Percentiles rank a stretch among this genome's conserved stretches.
phyloP scores from a whole-genome alignment of 2,329 filamentous ascomycete species.

The Rosellinia necatrix region DNA sequence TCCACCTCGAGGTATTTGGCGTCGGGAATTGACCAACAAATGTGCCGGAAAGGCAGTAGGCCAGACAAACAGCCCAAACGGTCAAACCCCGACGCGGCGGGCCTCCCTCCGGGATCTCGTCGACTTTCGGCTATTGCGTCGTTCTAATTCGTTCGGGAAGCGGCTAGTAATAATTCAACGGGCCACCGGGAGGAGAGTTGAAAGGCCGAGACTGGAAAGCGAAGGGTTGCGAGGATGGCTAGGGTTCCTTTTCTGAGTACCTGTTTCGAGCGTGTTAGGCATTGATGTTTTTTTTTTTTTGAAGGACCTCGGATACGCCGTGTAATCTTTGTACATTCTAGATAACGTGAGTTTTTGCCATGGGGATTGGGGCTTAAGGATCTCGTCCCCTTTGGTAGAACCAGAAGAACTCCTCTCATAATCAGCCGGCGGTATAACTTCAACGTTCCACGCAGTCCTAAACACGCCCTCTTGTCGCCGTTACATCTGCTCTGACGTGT shows the following conservation, averaged over 20 bases:
- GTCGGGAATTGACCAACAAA: conserved; percentile 41
- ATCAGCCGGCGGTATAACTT: not conserved
- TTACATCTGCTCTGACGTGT: not conserved
- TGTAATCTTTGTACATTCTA: conserved; percentile 13
- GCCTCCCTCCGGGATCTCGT: not conserved
- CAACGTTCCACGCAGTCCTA: not conserved
- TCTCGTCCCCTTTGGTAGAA: conserved; percentile 9
- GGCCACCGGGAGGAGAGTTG: not conserved
- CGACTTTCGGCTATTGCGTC: not conserved
- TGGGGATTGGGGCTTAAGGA: conserved; percentile 1
- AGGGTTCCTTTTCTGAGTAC: not conserved
- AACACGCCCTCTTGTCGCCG: not conserved
- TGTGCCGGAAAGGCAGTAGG: not conserved
- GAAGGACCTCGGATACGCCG: not conserved
- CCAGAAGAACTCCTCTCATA: conserved; percentile 6
- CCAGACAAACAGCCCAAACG: not conserved
- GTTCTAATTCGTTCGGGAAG: not conserved
- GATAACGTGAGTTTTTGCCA: conserved; percentile 2
- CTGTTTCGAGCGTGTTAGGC: conserved; percentile 3
- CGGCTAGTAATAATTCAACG: not conserved
- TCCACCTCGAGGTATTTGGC: conserved; percentile 72
- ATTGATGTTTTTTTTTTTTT: conserved; percentile 4
- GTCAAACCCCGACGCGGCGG: not conserved
- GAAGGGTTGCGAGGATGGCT: not conserved
- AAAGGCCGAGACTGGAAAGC: no score